Base-by-base conservation (phyloP, 164 flowering plant genomes). In the Umbilicus rupestris region DNA sequence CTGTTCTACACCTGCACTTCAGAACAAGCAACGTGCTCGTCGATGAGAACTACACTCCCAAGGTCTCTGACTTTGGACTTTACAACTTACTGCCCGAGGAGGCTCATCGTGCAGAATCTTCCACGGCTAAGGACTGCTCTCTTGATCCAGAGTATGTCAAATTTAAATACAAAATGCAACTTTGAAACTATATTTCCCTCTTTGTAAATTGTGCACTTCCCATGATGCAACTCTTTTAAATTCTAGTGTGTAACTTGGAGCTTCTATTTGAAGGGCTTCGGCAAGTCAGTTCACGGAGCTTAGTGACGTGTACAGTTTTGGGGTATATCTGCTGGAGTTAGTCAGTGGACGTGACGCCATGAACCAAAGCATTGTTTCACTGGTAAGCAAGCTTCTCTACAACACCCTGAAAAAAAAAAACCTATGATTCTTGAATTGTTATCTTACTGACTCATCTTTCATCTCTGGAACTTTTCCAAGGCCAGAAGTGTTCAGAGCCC, bases 61-160 rank as follows among this genome's bases (percentile, higher is more conserved):
- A 76, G 73, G 82, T 83, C 68, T 78, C 82, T 71, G 86, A 83
- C 71, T 77, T 66, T 66, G 86, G 84, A 63, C 70, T 83, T 35
- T 70, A 75, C 28, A 77, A 72, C 64, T 65, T 82, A 63, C 63
- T 80, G 20, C 41, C 39, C 33, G 76, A 76, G 37, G 76, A 76
- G 37, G 66, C 62, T 55, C 37, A 59, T 45, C 73, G 66, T 22
- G 79, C 78, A 16, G 83, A 78, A 69, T 64, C 57, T 20, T 50
- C 83, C 47, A 72, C 73, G 3, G 26, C 63, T 60, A 45, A 73
- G 29, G 80, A 80, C 67, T 70, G 71, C 74, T 82, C 78, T 69
- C 75, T 70, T 63, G 85, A 80, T 58, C 79, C 80, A 62, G 80
- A 77, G 85, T 80, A 77, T 47, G 82, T 66, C 14, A 60, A 26